Evolutionary conservation across 202 grass and related monocot species (phyloP).

Genomic region (Musa balbisiana): DNA sequence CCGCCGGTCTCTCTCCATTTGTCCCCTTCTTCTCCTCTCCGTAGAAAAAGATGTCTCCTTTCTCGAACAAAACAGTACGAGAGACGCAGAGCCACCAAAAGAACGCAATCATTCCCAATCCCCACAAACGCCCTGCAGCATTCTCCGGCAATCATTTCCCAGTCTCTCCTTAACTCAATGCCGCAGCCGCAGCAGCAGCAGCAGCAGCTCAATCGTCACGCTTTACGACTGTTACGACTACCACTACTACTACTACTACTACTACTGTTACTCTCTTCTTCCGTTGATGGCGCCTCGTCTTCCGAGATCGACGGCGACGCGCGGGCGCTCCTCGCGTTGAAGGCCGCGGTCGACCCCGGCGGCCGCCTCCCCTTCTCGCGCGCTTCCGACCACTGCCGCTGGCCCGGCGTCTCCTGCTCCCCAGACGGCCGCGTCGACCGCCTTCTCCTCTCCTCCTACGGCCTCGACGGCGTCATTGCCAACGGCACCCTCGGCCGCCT

Average conservation of each 20-base stretch:
- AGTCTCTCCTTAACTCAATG: not conserved
- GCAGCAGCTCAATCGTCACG: not conserved
- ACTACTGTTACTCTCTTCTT: not conserved
- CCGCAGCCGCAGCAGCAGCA: not conserved
- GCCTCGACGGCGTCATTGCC: conserved; percentile 63
- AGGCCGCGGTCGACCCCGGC: conserved; percentile 54
- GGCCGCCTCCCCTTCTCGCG: conserved; percentile 24
- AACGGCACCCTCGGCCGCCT: conserved; percentile 38
- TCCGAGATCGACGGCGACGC: not conserved
- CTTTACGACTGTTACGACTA: not conserved
- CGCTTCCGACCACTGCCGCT: conserved; percentile 26
- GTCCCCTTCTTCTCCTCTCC: not conserved
- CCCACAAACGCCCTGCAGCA: too few relatives aligned
- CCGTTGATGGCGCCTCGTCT: too few relatives aligned
- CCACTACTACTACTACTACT: not conserved
- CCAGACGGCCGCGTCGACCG: conserved; percentile 31
- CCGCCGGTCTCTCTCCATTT: not conserved
- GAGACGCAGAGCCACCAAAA: too few relatives aligned
- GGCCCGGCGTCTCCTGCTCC: conserved; percentile 44
- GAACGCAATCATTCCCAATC: too few relatives aligned
- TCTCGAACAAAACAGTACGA: not conserved
- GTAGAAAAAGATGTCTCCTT: not conserved
- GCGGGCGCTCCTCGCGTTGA: conserved; percentile 44
- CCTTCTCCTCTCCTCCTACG: conserved; percentile 49
- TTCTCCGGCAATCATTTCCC: not conserved